Conservation (phyloP, 495 filamentous ascomycete genomes). For the Podospora didyma region DNA sequence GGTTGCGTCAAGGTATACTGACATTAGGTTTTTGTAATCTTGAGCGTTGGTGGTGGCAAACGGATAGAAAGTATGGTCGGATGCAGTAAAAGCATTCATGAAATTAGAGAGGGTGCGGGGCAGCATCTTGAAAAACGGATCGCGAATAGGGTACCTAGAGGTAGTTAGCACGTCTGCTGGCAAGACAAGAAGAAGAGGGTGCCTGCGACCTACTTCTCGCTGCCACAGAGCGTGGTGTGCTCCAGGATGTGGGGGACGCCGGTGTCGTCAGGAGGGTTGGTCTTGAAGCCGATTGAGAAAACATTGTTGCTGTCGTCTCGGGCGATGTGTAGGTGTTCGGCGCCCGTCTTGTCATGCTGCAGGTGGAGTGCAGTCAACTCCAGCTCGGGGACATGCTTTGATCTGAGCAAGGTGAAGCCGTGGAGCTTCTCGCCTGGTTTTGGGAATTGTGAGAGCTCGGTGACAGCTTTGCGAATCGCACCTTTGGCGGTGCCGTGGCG, state of each 20-base stretch:
- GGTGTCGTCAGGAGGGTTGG: constrained; percentile 93
- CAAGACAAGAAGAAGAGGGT: background rate
- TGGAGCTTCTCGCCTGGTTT: constrained; percentile 79
- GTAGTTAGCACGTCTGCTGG: constrained; percentile 9
- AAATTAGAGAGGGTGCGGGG: constrained; percentile 96
- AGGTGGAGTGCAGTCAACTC: constrained; percentile 87
- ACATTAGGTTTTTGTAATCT: constrained; percentile 93
- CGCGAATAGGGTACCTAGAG: constrained; percentile 82
- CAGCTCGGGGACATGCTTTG: constrained; percentile 89
- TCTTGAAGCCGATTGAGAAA: constrained; percentile 98
- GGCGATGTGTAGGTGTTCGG: constrained; percentile 92
- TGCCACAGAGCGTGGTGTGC: constrained; percentile 96
- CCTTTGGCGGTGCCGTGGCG: constrained; percentile 43
- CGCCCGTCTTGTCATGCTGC: constrained; percentile 87
- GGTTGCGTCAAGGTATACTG: constrained; percentile 94
- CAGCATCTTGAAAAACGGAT: constrained; percentile 99
- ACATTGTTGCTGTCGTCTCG: constrained; percentile 98
- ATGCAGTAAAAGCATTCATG: constrained; percentile 97
- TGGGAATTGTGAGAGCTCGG: constrained; percentile 66
- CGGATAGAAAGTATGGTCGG: constrained; percentile 96
- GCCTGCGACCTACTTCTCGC: constrained; percentile 69
- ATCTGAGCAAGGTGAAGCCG: constrained; percentile 84
- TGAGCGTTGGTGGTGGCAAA: constrained; percentile 97
- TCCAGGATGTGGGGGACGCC: constrained; percentile 97
- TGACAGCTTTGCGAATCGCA: constrained; percentile 61